Evolutionary conservation across 495 filamentous ascomycete genomes (phyloP).

Genomic region (Xylaria bambusicola): DNA sequence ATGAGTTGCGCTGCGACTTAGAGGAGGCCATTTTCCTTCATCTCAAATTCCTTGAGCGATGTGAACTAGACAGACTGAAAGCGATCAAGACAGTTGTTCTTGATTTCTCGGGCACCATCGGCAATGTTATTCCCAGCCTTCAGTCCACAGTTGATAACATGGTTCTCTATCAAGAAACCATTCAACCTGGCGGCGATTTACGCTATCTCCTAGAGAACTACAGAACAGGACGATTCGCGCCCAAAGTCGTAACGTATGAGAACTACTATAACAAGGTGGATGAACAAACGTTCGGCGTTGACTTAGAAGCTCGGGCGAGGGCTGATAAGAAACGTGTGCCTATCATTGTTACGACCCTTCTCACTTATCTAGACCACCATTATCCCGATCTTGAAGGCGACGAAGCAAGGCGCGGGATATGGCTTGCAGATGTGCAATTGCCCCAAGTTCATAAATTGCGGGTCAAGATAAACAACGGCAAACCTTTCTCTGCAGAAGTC

Average conservation of each 20-base stretch:
- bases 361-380: constrained; percentile 93
- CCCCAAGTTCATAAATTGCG: constrained; percentile 83
- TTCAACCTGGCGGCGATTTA: constrained; percentile 88
- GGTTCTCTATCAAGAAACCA: constrained; percentile 98
- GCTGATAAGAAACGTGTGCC: constrained; percentile 95
- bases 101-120: constrained; percentile 96
- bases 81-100: constrained; percentile 97
- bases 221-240: constrained; percentile 87
- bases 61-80: constrained; percentile 92
- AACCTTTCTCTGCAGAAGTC: constrained; percentile 71
- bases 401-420: constrained; percentile 87
- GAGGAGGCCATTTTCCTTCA: constrained; percentile 94
- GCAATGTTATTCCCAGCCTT: constrained; percentile 95
- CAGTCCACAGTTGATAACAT: constrained; percentile 96
- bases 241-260: constrained; percentile 91
- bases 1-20: constrained; percentile 85
- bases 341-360: constrained; percentile 84
- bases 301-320: constrained; percentile 89
- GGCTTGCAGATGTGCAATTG: constrained; percentile 90
- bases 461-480: constrained; percentile 82
- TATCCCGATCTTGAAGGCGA: constrained; percentile 98
- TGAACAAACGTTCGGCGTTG: constrained; percentile 96
- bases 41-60: constrained; percentile 95
- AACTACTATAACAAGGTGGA: constrained; percentile 99
- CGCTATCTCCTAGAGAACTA: constrained; percentile 98